phyloP scores from a whole-genome alignment of 1,284 basidiomycete genomes.

The Puccinia novopanici region DNA sequence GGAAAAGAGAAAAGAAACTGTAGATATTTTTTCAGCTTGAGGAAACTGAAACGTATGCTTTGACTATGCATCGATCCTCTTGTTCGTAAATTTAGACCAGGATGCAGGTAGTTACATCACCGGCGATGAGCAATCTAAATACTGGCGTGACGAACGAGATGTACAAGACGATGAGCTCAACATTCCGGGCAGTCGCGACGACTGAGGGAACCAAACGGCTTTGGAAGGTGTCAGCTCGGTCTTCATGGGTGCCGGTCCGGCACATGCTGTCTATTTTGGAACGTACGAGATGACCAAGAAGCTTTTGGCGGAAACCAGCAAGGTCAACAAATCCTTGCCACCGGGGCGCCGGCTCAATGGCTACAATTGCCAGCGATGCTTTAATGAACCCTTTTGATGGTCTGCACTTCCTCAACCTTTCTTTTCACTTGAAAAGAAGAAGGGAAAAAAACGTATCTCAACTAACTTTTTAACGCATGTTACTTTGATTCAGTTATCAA shows the following conservation, averaged over 20 bases:
- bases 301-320: conserved; percentile 79
- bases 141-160: conserved; percentile 59
- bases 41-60: background rate
- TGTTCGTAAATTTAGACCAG: conserved; percentile 70
- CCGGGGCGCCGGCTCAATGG: conserved; percentile 86
- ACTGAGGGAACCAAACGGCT: conserved; percentile 87
- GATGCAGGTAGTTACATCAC: conserved; percentile 89
- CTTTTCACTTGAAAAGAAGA: background rate
- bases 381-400: conserved; percentile 99
- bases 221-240: conserved; percentile 97
- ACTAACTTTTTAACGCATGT: background rate
- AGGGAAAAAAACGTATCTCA: background rate
- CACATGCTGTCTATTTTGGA: conserved; percentile 97
- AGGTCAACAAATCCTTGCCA: conserved; percentile 70
- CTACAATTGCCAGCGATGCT: conserved; percentile 92
- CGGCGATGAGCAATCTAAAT: conserved; percentile 65
- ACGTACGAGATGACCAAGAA: conserved; percentile 91
- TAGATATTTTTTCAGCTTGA: background rate
- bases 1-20: conserved; percentile 4
- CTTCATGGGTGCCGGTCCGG: conserved; percentile 93
- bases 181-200: conserved; percentile 82
- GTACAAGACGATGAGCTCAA: conserved; percentile 84
- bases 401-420: conserved; percentile 61
- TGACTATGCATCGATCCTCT: background rate
- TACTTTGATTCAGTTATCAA: conserved; percentile 75